Percentiles rank a stretch among this genome's conserved stretches.
Conservation (phyloP, 2,329 filamentous ascomycete species). For the Bisporella sp. region DNA sequence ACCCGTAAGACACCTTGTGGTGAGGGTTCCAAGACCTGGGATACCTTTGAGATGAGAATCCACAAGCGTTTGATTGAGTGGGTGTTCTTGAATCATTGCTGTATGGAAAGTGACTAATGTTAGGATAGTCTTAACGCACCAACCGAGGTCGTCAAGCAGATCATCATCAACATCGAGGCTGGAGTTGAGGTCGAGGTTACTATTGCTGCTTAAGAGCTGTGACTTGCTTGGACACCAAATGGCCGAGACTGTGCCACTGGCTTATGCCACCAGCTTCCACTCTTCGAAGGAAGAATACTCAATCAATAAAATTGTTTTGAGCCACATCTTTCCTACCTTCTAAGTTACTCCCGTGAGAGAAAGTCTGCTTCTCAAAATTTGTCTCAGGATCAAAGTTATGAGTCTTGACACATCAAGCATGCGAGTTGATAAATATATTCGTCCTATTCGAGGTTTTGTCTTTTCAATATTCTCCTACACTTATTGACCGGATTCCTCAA, state of each 20-base stretch:
- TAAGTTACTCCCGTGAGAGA: too few relatives aligned
- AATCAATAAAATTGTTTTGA: not conserved
- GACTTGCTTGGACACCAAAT: not conserved
- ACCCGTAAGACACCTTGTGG: slow-evolving; percentile 97
- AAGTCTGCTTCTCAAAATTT: too few relatives aligned
- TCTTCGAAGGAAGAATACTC: not conserved
- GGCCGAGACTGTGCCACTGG: not conserved
- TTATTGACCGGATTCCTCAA: too few relatives aligned
- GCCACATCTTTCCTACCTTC: not conserved
- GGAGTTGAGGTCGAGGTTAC: slow-evolving; percentile 92
- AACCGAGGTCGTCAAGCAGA: slow-evolving; percentile 95
- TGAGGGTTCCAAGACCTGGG: slow-evolving; percentile 99
- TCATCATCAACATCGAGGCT: slow-evolving; percentile 93
- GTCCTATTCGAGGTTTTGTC: too few relatives aligned
- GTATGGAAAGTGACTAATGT: slow-evolving; percentile 13
- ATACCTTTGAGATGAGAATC: slow-evolving; percentile 97
- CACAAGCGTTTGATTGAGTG: slow-evolving; percentile 97
- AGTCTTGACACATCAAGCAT: too few relatives aligned
- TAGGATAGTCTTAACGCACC: slow-evolving; percentile 74
- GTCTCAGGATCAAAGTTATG: too few relatives aligned
- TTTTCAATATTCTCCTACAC: too few relatives aligned
- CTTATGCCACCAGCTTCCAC: not conserved
- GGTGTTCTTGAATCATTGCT: slow-evolving; percentile 28
- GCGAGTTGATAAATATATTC: too few relatives aligned
- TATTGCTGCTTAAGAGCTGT: slow-evolving; percentile 65